A percentile compares a stretch with the other conserved stretches of the same genome.
phyloP scores from a whole-genome alignment of 768 basidiomycete species.

The Collybia sordida region DNA sequence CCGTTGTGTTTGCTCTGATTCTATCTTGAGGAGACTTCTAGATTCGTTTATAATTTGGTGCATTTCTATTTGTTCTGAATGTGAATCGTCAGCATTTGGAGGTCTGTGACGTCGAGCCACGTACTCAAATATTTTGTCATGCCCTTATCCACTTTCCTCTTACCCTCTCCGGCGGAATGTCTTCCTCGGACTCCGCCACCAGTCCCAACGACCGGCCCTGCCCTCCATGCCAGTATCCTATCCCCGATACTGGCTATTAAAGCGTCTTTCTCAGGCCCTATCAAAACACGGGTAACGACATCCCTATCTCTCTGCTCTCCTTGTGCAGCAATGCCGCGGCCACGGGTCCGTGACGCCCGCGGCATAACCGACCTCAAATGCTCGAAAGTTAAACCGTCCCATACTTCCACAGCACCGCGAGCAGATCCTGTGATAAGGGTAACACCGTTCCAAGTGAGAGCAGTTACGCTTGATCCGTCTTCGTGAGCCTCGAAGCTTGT shows the following conservation, averaged over 20 bases:
- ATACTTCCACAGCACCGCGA: constrained; percentile 56
- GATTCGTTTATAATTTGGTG: constrained; percentile 64
- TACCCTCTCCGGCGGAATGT: constrained; percentile 20
- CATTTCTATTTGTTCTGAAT: constrained; percentile 63
- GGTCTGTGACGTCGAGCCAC: constrained; percentile 15
- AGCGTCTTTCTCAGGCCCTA: constrained; percentile 51
- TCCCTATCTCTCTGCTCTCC: constrained; percentile 34
- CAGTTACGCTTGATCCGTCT: constrained; percentile 59
- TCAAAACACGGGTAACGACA: constrained; percentile 53
- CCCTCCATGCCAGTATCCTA: constrained; percentile 67
- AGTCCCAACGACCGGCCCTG: constrained; percentile 40
- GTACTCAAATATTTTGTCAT: constrained; percentile 47
- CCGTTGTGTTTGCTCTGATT: constrained; percentile 35
- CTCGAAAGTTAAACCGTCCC: constrained; percentile 65
- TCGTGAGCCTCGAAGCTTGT: constrained; percentile 62
- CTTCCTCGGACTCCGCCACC: constrained; percentile 34
- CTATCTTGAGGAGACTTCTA: constrained; percentile 47
- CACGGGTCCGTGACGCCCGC: constrained; percentile 37
- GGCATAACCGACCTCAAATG: constrained; percentile 54
- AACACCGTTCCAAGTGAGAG: constrained; percentile 59
- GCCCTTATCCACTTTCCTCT: constrained; percentile 32
- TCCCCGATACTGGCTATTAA: constrained; percentile 62
- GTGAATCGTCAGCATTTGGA: constrained; percentile 6
- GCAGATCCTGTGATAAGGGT: constrained; percentile 67
- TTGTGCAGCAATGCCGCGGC: constrained; percentile 14